Base-by-base conservation (phyloP, 2,329 filamentous ascomycete genomes). In the Chrysoporthe puriensis region DNA sequence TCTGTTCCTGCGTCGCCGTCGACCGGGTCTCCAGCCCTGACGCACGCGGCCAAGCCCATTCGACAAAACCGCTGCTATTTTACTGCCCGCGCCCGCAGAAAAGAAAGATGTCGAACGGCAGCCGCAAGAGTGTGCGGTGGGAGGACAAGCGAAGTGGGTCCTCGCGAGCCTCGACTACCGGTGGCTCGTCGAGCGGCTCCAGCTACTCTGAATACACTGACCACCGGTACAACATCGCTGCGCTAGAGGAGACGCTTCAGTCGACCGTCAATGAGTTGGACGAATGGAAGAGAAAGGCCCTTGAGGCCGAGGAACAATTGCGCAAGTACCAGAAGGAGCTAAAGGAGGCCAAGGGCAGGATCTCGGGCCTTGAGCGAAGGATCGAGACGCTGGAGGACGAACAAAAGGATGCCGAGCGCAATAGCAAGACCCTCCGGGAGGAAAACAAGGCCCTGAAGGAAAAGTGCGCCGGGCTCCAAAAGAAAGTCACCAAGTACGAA, bases 121-220 rank as follows among this genome's bases (percentile, higher is more conserved):
- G 44, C 50, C 63, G 63, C 71, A 76, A 75, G 69, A 74, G 70
- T 69, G 76, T 78, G 71, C 75, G 73, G 71, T 78, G 74, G 59
- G 66, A 73, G 62, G 71, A 73, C 61, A 76, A 74, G 63, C 68
- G 71, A 68, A 71, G 73, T 63, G 74, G 72, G 71, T 68, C 66
- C 43, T 73, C 73, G 60, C 70, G 70, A 42, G 72, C 72, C 70
- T 75, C 76, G 60, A 71, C 75, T 59, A 73, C 74, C 46, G 71
- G 74, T 62, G 76, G 74, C 71, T 77, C 76, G 66, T 73, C 75
- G 66, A 78, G 74, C 70, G 73, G 73, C 60, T 74, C 75, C 63
- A 74, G 73, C 70, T 72, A 72, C 57, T 63, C 66, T 18, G 66
- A 71, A 57, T 73, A 71, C 66, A 72, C 72, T 44, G 72, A 72